Conservation (phyloP, 495 filamentous ascomycete species). For the Aspergillus carlsbadensis region DNA sequence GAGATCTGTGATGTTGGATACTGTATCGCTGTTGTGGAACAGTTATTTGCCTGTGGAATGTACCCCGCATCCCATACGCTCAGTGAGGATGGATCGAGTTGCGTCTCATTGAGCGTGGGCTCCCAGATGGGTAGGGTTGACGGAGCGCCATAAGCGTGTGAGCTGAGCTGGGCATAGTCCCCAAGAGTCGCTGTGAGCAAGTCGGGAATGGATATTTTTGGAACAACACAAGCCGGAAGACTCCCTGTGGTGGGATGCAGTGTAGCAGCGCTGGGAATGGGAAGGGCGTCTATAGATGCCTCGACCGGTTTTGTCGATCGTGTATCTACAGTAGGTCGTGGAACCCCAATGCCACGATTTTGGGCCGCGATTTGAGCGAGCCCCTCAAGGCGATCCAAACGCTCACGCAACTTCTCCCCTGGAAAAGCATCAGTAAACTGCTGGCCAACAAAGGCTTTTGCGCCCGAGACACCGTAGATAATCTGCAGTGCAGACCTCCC, state of each 20-base stretch:
- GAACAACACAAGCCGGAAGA: constrained; percentile 5
- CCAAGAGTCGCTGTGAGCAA: not conserved
- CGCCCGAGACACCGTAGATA: too few species aligned
- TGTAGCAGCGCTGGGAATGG: not conserved
- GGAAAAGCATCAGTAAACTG: constrained; percentile 1
- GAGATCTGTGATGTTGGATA: constrained; percentile 1
- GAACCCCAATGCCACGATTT: not conserved
- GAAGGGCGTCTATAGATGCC: not conserved
- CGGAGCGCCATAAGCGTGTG: not conserved
- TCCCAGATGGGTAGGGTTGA: constrained; percentile 11
- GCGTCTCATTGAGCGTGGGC: not conserved
- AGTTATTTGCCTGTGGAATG: constrained; percentile 3
- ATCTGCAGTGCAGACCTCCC: too few species aligned
- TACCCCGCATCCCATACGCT: not conserved
- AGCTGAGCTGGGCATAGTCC: not conserved
- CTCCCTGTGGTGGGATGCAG: not conserved
- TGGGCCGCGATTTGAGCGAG: constrained; percentile 15
- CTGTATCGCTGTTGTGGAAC: constrained; percentile 7
- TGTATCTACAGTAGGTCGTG: not conserved
- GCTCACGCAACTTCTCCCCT: constrained; percentile 25
- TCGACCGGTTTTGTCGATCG: too few species aligned
- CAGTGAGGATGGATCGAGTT: not conserved
- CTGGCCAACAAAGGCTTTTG: not conserved
- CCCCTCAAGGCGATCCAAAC: constrained; percentile 20
- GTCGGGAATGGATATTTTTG: constrained; percentile 3